phyloP scores from a whole-genome alignment of 371 early-diverging fungal genomes.

The Zychaea mexicana region DNA sequence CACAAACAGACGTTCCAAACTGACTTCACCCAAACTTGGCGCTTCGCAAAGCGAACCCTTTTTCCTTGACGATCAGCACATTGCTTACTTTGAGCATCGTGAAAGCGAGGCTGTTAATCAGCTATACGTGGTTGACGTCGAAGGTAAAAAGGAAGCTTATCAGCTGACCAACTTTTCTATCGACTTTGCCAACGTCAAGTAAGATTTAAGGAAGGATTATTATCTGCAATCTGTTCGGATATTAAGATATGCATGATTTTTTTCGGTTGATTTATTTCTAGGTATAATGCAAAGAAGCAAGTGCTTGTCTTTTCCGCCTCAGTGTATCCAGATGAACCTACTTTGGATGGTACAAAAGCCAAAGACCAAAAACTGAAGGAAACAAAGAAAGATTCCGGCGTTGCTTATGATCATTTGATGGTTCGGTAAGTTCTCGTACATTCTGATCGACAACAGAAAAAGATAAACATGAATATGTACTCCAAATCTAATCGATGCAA shows the following conservation, averaged over 20 bases:
- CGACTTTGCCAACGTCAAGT: slow-evolving; percentile 45
- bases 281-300: slow-evolving; percentile 38
- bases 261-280: background rate
- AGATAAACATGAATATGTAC: background rate
- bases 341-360: slow-evolving; percentile 44
- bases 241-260: background rate
- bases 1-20: slow-evolving; percentile 21
- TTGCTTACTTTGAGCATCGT: slow-evolving; percentile 52
- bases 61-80: slow-evolving; percentile 53
- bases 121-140: slow-evolving; percentile 44
- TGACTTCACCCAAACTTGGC: slow-evolving; percentile 46
- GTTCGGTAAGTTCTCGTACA: slow-evolving; percentile 38
- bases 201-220: background rate
- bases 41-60: slow-evolving; percentile 51
- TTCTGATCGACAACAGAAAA: background rate
- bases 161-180: slow-evolving; percentile 54
- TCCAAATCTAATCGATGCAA: background rate
- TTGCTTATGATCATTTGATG: slow-evolving; percentile 65
- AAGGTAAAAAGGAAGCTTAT: slow-evolving; percentile 35
- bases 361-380: slow-evolving; percentile 41
- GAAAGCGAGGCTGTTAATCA: slow-evolving; percentile 28
- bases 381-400: slow-evolving; percentile 52
- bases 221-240: background rate
- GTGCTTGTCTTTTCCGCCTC: slow-evolving; percentile 58
- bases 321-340: slow-evolving; percentile 48